phyloP scores from a whole-genome alignment of 768 basidiomycete species.

The Postia placenta region DNA sequence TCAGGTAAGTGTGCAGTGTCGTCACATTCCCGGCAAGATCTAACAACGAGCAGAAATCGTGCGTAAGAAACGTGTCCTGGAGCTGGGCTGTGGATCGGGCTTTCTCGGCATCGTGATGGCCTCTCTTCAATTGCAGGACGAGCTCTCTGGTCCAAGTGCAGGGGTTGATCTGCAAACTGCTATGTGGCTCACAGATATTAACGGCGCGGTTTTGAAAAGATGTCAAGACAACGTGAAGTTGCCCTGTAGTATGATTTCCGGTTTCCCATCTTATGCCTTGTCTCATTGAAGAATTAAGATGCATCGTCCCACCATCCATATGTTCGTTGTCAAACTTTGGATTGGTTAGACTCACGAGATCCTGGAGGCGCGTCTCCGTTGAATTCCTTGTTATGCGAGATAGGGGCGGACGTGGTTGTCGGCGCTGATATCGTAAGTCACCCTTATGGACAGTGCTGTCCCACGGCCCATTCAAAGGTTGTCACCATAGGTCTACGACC shows the following conservation, averaged over 20 bases:
- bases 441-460: not conserved
- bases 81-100: conserved; percentile 74
- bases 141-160: conserved; percentile 1
- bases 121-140: conserved; percentile 44
- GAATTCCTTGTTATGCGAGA: conserved; percentile 32
- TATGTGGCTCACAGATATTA: conserved; percentile 58
- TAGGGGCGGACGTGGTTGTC: conserved; percentile 52
- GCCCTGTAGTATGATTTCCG: conserved; percentile 53
- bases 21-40: not conserved
- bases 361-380: conserved; percentile 14
- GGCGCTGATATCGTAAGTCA: conserved; percentile 62
- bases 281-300: conserved; percentile 34
- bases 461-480: not conserved
- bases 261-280: not conserved
- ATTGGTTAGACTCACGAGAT: conserved; percentile 62
- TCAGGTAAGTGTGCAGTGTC: conserved; percentile 35
- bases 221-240: conserved; percentile 57
- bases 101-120: conserved; percentile 63
- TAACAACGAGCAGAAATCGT: conserved; percentile 32
- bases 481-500: conserved; percentile 59
- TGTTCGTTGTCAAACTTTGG: conserved; percentile 42
- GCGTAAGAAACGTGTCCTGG: conserved; percentile 44
- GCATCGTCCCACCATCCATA: conserved; percentile 42
- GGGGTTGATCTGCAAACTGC: not conserved
- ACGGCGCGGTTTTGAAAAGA: conserved; percentile 53